These are phyloP conservation scores for Apiospora arundinis DNA, from an alignment of 2,329 filamentous ascomycete species.

Conservation along the genomic window DNA sequence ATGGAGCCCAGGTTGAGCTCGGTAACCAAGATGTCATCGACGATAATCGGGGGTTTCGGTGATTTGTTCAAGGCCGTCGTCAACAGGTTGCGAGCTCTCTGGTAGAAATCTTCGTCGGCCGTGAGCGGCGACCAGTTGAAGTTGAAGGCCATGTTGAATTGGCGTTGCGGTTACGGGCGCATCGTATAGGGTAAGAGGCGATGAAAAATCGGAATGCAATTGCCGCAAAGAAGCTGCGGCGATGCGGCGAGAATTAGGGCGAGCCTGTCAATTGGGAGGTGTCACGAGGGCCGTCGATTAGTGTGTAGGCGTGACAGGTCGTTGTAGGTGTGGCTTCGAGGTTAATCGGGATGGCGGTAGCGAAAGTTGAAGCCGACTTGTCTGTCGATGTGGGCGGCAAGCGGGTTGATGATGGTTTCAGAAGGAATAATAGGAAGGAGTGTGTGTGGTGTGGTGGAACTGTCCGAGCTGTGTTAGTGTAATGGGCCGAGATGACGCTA, in stretches of 20 bases:
- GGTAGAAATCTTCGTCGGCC: conserved; percentile 90
- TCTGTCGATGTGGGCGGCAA: neutral
- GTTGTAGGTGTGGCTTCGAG: conserved; percentile 6
- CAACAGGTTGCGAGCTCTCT: conserved; percentile 89
- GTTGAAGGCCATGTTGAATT: conserved; percentile 93
- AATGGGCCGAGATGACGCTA: conserved; percentile 7
- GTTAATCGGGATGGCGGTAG: conserved; percentile 7
- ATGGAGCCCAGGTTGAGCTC: conserved; percentile 96
- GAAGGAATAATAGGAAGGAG: conserved; percentile 10
- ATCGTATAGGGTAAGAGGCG: conserved; percentile 27
- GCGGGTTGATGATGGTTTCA: conserved; percentile 14
- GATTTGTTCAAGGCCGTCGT: conserved; percentile 97
- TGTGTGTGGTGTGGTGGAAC: conserved; percentile 15
- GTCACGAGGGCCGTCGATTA: conserved; percentile 2
- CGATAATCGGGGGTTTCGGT: conserved; percentile 97
- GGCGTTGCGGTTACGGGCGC: conserved; percentile 42
- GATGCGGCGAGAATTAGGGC: neutral
- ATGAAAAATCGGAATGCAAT: neutral
- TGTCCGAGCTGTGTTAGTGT: conserved; percentile 3
- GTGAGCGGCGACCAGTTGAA: conserved; percentile 99
- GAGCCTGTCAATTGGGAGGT: conserved; percentile 7
- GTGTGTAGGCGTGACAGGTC: neutral
- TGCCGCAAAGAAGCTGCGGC: neutral
- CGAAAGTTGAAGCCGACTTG: conserved; percentile 1
- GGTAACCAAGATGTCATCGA: conserved; percentile 98